These are phyloP conservation scores for Candolleomyces efflorescens DNA, from an alignment of 768 basidiomycete genomes.

Conservation along the genomic window DNA sequence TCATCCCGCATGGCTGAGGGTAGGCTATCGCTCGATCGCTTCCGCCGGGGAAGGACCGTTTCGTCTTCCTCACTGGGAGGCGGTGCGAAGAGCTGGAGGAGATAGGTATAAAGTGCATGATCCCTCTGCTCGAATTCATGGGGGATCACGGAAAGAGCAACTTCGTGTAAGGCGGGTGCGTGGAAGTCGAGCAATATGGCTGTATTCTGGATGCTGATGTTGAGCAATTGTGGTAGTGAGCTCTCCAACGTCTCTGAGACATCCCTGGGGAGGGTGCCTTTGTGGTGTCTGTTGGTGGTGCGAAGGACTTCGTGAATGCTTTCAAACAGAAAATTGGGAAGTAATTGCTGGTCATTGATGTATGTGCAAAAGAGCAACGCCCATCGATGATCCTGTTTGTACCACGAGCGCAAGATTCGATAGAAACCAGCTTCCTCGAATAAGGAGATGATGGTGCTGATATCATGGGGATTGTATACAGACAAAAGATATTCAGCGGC, in stretches of 20 bases:
- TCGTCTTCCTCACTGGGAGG: constrained; percentile 40
- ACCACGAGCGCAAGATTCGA: constrained; percentile 81
- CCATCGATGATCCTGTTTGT: constrained; percentile 76
- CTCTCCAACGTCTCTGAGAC: constrained; percentile 49
- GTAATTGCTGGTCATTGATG: constrained; percentile 67
- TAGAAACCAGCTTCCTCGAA: constrained; percentile 88
- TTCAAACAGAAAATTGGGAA: constrained; percentile 56
- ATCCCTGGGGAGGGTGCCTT: constrained; percentile 50
- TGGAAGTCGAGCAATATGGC: constrained; percentile 70
- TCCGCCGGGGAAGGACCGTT: constrained; percentile 15
- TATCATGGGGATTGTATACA: constrained; percentile 80
- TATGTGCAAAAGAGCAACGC: constrained; percentile 66
- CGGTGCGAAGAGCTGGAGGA: constrained; percentile 67
- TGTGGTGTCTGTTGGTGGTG: constrained; percentile 40
- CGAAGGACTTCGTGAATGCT: constrained; percentile 60
- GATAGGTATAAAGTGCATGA: constrained; percentile 67
- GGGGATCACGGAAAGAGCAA: constrained; percentile 51
- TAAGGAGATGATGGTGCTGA: constrained; percentile 56
- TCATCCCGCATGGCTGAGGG: constrained; percentile 45
- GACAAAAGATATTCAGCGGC: constrained; percentile 94
- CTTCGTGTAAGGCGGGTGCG: constrained; percentile 60
- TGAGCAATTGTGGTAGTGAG: constrained; percentile 63
- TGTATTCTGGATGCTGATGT: constrained; percentile 56
- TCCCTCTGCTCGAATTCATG: constrained; percentile 30
- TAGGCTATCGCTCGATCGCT: constrained; percentile 40